Evolutionary conservation across 83 land plant genomes (phyloP), one percentile per base, ranked within the genome.

Genomic region (Thuja plicata): DNA sequence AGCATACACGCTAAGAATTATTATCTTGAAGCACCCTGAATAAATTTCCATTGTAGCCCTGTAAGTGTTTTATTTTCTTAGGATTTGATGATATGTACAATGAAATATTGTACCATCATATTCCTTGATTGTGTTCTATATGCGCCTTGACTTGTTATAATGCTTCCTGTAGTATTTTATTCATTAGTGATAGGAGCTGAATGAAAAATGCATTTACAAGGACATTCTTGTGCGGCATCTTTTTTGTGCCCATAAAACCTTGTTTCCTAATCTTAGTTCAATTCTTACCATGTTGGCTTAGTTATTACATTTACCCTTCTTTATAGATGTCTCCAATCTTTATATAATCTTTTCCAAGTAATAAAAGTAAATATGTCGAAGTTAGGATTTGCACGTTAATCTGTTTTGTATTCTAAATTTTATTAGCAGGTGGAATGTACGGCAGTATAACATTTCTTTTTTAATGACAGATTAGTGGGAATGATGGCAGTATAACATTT

Each of bases 381-480:
- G 55, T 32, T 54, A 46, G 46, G 54, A 83, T 46, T 11, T 83
- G 35, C 55, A 83, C 46, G 55, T 24, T 11, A 12, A n/a, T 30
- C 30, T 12, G 4, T 19, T n/a, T 83, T 48, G 0, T 83, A 46
- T 83, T 46, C 48, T 34, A 83, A 76, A 11, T 35, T 83, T 83
- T 46, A 82, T 82, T 6, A 45, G 32, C 48, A 82, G 45, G 34
- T 45, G 45, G 85, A 82, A 27, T 27, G 24, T 1, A 17, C 43
- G 30, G 30, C 35, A 46, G 34, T 46, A 83, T 83, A 43, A 43
- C 45, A 43, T 43, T 43, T 3, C 48, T 27, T 90, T 86, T 17
- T 41, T 54, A 54, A 48, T 73, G 52, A 35, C 91, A 92, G 93
- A 82, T 78, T 92, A 70, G 93, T 92, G 55, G 92, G 87, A 41